Evolutionary conservation across 2,329 filamentous ascomycete genomes (phyloP), one percentile per base, ranked within the genome.

Genomic region (Clarireedia homoeocarpa): DNA sequence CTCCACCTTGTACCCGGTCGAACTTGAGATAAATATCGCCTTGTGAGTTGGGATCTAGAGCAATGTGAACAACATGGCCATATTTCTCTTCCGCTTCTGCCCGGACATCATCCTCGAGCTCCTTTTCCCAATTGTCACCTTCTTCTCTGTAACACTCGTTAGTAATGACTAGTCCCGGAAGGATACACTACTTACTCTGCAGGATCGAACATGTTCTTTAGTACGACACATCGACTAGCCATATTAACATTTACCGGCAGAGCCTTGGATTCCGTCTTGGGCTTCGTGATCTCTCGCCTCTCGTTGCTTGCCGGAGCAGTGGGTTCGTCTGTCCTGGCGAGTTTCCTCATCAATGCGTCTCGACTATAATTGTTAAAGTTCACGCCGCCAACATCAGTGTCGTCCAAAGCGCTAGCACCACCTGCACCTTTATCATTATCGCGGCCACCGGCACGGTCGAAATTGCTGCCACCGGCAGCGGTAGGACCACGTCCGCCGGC

Each of bases 291-390:
- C 72, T 88, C 85, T 70, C 82, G 81, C 73, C 89, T 84, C 64
- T 86, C 82, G 59, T 72, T 69, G 67, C 81, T 82, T 66, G 82
- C 81, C 65, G 79, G 75, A 50, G 38, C 36, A 60, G 79, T 75
- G 63, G 84, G 79, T 70, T 97, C 91, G 75, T 97, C 91, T 75
- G 88, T 92, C 80, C 94, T 86, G 71, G 94, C 91, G 74, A 99
- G 88, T 77, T 97, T 96, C 73, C 90, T 85, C 94, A 99, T 99
- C 74, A 99, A 85, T 70, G 91, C 89, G 77, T 97, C 91, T 75
- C 94, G 89, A 79, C 90, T 96, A 78, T 95, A 96, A 74, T 96
- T 96, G 81, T 91, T 96, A 86, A 97, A 97, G 76, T 97, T 97
- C 74, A 99, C 92, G 69, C 94, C 94, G 51, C 89, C 90, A 70